phyloP scores from a whole-genome alignment of 2,329 filamentous ascomycete species.

The Endothia cerciana region DNA sequence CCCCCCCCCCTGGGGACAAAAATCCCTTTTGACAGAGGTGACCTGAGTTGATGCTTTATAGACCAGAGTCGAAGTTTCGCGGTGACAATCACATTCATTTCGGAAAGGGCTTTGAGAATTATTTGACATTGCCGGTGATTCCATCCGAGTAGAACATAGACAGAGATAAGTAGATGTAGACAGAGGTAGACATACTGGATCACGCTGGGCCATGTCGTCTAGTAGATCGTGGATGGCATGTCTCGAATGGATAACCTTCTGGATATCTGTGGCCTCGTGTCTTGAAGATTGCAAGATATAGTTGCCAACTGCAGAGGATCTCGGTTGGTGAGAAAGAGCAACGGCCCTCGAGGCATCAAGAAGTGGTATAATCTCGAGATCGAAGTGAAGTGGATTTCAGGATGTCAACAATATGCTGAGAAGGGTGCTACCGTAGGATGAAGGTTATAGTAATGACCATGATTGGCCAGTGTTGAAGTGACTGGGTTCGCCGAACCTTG shows the following conservation, averaged over 20 bases:
- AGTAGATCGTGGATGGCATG: no score
- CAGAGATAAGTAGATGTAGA: background rate
- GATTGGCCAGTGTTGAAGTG: background rate
- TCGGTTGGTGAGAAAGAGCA: no score
- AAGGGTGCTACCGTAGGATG: no score
- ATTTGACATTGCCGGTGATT: constrained; percentile 56
- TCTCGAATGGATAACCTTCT: no score
- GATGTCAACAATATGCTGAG: no score
- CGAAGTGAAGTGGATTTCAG: no score
- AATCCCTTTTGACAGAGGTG: background rate
- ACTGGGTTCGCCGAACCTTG: background rate
- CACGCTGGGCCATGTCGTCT: background rate
- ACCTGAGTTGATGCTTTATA: constrained; percentile 17
- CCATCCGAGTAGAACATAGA: constrained; percentile 37
- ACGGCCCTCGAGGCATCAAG: no score
- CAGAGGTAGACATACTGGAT: background rate
- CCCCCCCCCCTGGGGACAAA: no score
- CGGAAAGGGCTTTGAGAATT: constrained; percentile 52
- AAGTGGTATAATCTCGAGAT: no score
- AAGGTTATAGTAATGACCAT: background rate
- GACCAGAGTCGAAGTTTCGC: constrained; percentile 56
- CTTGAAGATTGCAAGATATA: no score
- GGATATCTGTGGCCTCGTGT: no score
- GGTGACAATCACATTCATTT: constrained; percentile 60
- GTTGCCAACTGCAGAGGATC: no score